Percentiles rank a stretch among this genome's conserved stretches.
Evolutionary conservation across 2,329 filamentous ascomycete species (phyloP).

Genomic region (Clarireedia hainanense): DNA sequence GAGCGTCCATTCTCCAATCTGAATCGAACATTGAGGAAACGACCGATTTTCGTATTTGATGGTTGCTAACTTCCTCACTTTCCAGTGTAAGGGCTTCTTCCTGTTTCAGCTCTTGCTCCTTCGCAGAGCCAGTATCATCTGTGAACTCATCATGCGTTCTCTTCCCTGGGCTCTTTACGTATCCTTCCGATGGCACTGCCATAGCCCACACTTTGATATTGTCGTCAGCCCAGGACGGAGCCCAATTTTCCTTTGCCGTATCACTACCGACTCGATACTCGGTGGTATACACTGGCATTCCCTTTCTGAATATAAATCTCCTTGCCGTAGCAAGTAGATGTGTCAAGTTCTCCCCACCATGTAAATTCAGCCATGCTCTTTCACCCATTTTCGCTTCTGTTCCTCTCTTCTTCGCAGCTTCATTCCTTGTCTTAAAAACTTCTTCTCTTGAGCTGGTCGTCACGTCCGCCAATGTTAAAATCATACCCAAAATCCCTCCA

Average conservation of each 20-base stretch:
- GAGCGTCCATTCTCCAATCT: slow-evolving; percentile 62
- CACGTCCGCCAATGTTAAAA: slow-evolving; percentile 74
- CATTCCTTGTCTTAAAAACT: slow-evolving; percentile 16
- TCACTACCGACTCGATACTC: slow-evolving; percentile 44
- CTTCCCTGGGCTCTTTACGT: slow-evolving; percentile 33
- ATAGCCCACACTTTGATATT: slow-evolving; percentile 82
- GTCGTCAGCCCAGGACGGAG: slow-evolving; percentile 67
- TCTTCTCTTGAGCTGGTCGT: slow-evolving; percentile 40
- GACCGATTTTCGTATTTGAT: slow-evolving; percentile 49
- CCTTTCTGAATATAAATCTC: slow-evolving; percentile 78
- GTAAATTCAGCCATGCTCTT: slow-evolving; percentile 50
- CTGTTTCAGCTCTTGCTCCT: not conserved
- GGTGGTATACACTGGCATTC: slow-evolving; percentile 61
- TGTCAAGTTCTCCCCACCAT: slow-evolving; percentile 72
- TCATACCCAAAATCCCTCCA: slow-evolving; percentile 77
- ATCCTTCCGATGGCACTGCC: slow-evolving; percentile 39
- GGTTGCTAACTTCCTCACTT: slow-evolving; percentile 33
- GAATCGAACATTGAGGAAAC: slow-evolving; percentile 76
- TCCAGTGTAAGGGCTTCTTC: slow-evolving; percentile 24
- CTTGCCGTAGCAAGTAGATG: slow-evolving; percentile 77
- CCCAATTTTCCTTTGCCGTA: slow-evolving; percentile 25
- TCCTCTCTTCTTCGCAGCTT: slow-evolving; percentile 11
- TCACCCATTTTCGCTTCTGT: slow-evolving; percentile 22
- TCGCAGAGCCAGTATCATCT: slow-evolving; percentile 21
- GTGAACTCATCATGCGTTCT: slow-evolving; percentile 42